These are phyloP conservation scores for Fraxinus albicans DNA, from an alignment of 305 asterid genomes.

Conservation along the genomic window DNA sequence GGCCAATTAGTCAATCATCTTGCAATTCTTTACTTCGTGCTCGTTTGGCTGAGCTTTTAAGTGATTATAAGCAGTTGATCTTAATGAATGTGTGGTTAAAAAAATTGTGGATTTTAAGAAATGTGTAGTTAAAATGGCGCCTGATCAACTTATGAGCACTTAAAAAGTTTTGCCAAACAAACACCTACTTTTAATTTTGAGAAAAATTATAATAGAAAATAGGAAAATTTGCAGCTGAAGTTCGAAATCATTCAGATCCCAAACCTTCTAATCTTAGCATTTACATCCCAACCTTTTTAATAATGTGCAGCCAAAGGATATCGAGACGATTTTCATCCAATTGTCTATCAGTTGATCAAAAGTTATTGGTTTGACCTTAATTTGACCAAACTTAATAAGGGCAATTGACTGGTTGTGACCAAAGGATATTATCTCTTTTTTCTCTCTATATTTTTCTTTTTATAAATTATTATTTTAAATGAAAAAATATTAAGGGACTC, in stretches of 20 bases:
- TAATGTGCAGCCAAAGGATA: too few relatives aligned
- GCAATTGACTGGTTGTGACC: too few relatives aligned
- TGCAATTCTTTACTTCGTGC: neutral
- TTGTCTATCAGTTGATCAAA: too few relatives aligned
- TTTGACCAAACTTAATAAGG: too few relatives aligned
- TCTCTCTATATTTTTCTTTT: neutral
- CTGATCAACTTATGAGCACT: neutral
- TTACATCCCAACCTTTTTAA: neutral
- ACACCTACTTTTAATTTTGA: neutral
- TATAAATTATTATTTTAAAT: too few relatives aligned
- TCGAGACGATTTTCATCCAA: too few relatives aligned
- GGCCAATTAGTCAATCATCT: neutral
- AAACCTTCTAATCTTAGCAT: too few relatives aligned
- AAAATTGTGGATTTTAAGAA: too few relatives aligned
- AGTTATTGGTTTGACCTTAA: too few relatives aligned
- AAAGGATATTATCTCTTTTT: neutral
- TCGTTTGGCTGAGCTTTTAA: too few relatives aligned
- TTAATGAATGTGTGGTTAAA: neutral
- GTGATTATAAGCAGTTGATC: neutral
- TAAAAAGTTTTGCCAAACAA: neutral
- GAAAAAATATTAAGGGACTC: neutral
- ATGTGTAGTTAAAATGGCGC: too few relatives aligned
- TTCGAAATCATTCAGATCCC: neutral
- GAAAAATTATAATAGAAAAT: too few relatives aligned
- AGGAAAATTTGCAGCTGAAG: neutral